Evolutionary conservation across 345 rosid species (phyloP), one percentile per base, ranked within the genome.

Genomic region (Rhodomyrtus tomentosa): DNA sequence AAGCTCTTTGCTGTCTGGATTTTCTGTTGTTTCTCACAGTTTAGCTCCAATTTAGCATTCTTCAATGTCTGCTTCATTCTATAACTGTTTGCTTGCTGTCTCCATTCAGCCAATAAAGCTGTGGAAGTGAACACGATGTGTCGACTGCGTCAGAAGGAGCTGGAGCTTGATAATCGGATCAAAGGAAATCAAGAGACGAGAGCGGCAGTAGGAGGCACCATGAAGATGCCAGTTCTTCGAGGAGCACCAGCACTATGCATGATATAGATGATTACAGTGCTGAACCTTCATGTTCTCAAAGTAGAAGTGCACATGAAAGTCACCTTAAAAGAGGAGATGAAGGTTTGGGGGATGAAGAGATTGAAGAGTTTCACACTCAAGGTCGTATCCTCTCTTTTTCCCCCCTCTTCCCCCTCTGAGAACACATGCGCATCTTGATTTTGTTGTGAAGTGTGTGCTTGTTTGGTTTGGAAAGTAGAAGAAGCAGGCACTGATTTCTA

Each of bases 121-220:
- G 97, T 91, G 81, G 98, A 96, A 89, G 94, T 93, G 74, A 93
- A 88, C 85, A 98, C 95, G 87, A 93, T 95, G 97, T 96, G 99
- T 96, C 92, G 90, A 50, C 85, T 84, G 58, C 93, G 95, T 55
- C 90, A 93, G 84, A 94, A 95, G 91, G 98, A 95, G 91, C 87
- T 85, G 62, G 93, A 95, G 88, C 86, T 93, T 82, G 91, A 89
- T 82, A 89, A 91, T 85, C 91, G 89, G 81, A 88, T 85, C 74
- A 88, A 88, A 87, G 81, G 86, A 79, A 89, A 87, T 86, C 94
- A 80, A 89, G 86, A 87, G 88, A 87, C 48, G 90, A 82, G 81
- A 89, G 84, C 82, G 82, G 87, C 80, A 82, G 87, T 59, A 21
- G 50, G 84, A 89, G 88, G 87, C 86, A 58, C 73, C 83, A 55